Percentiles rank a stretch among this genome's conserved stretches.
Conservation (phyloP, 148 eudicot genomes). For the Amaranthus cruentus region DNA sequence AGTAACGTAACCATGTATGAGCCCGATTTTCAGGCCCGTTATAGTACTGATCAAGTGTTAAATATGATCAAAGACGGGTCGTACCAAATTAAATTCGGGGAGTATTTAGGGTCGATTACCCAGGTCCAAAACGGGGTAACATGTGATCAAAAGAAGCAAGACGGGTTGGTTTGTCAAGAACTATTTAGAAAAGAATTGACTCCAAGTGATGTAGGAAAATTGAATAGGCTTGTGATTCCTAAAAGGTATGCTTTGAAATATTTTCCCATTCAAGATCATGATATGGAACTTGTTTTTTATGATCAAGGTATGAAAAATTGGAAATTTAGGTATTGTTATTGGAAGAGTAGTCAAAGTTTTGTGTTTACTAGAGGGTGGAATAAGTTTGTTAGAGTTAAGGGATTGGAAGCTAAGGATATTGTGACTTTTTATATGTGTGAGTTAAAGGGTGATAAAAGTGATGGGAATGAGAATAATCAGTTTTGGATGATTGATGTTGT, state of each 20-base stretch:
- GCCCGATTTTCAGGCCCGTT: slow-evolving; percentile 29
- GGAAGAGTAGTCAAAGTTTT: slow-evolving; percentile 51
- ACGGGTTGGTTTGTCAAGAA: slow-evolving; percentile 17
- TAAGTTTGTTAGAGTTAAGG: slow-evolving; percentile 44
- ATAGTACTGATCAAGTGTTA: slow-evolving; percentile 22
- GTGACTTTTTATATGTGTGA: slow-evolving; percentile 31
- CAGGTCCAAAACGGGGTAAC: not conserved
- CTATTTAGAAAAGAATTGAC: slow-evolving; percentile 44
- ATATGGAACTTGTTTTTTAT: slow-evolving; percentile 22
- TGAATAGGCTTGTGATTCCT: slow-evolving; percentile 48
- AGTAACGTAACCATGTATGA: slow-evolving; percentile 16
- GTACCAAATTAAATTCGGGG: slow-evolving; percentile 35
- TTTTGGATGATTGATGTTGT: slow-evolving; percentile 24
- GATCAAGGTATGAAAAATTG: slow-evolving; percentile 34
- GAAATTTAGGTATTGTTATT: slow-evolving; percentile 47
- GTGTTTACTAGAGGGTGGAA: slow-evolving; percentile 58
- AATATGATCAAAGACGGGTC: slow-evolving; percentile 50
- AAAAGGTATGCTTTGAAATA: slow-evolving; percentile 41
- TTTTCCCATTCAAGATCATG: slow-evolving; percentile 8
- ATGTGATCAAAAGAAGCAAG: not conserved
- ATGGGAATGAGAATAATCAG: not conserved
- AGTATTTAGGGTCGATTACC: slow-evolving; percentile 14
- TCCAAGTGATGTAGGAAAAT: slow-evolving; percentile 52
- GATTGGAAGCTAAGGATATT: slow-evolving; percentile 31
- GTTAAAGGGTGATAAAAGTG: not conserved